phyloP scores from a whole-genome alignment of 2,329 filamentous ascomycete genomes.

The Claviceps purpurea region DNA sequence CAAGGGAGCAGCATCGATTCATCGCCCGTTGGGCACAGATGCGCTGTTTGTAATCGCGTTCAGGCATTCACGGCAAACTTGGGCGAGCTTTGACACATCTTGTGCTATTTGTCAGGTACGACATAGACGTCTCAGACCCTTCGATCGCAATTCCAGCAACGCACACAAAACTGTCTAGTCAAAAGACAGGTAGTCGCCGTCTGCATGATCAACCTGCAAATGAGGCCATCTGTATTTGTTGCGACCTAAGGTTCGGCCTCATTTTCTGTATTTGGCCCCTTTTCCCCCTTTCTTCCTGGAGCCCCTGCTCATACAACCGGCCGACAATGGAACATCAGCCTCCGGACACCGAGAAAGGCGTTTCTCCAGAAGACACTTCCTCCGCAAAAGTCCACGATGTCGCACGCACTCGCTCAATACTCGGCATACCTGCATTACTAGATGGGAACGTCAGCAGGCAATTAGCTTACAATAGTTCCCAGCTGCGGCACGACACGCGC shows the following conservation, averaged over 20 bases:
- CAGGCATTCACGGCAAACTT: too few relatives aligned
- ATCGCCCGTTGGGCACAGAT: too few relatives aligned
- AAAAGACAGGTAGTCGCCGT: background rate
- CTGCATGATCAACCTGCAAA: background rate
- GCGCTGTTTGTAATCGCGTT: too few relatives aligned
- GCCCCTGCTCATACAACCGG: background rate
- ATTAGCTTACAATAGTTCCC: background rate
- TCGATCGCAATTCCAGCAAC: background rate
- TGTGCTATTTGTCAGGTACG: too few relatives aligned
- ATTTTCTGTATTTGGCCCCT: background rate
- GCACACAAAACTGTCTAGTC: background rate
- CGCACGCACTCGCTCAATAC: constrained; percentile 1
- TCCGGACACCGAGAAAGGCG: background rate
- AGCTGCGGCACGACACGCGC: background rate
- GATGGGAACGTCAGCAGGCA: background rate
- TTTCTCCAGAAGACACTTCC: background rate
- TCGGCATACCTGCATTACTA: constrained; percentile 3
- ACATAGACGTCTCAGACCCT: too few relatives aligned
- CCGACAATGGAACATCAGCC: constrained; percentile 1
- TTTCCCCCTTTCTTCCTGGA: background rate
- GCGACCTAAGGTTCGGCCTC: background rate
- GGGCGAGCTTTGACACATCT: too few relatives aligned
- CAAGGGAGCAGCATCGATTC: too few relatives aligned
- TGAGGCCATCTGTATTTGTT: background rate
- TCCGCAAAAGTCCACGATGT: background rate